A percentile compares a stretch with the other conserved stretches of the same genome.
phyloP scores from a whole-genome alignment of 495 filamentous ascomycete genomes.

The Amniculicola lignicola region DNA sequence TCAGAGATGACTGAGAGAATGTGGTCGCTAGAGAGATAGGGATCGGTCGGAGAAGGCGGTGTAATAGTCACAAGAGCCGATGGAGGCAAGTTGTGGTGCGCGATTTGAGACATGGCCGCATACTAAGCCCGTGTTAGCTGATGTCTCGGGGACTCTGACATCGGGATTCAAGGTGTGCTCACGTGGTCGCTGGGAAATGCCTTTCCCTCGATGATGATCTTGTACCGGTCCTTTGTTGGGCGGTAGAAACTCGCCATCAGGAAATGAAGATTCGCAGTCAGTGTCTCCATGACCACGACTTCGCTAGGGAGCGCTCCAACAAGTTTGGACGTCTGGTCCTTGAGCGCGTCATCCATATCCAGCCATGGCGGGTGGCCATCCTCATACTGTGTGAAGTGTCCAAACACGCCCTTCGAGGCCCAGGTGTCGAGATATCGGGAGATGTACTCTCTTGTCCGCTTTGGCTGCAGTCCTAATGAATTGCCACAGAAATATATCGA shows the following conservation, averaged over 20 bases:
- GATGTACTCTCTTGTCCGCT: slow-evolving; percentile 65
- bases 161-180: background rate
- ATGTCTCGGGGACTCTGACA: no score
- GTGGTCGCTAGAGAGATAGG: slow-evolving; percentile 30
- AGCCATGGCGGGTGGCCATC: slow-evolving; percentile 78
- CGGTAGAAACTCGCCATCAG: slow-evolving; percentile 90
- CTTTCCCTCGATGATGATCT: slow-evolving; percentile 90
- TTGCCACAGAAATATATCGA: slow-evolving; percentile 95
- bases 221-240: slow-evolving; percentile 70
- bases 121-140: slow-evolving; percentile 8
- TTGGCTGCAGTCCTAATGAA: slow-evolving; percentile 88
- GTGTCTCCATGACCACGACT: slow-evolving; percentile 88
- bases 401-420: slow-evolving; percentile 89
- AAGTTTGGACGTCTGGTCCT: slow-evolving; percentile 72
- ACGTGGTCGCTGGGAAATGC: slow-evolving; percentile 81
- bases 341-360: slow-evolving; percentile 68
- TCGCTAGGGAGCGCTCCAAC: slow-evolving; percentile 79
- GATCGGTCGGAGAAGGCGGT: slow-evolving; percentile 9
- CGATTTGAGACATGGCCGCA: slow-evolving; percentile 31
- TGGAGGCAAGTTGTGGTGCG: slow-evolving; percentile 25
- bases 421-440: slow-evolving; percentile 77
- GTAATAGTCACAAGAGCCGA: slow-evolving; percentile 22
- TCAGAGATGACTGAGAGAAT: slow-evolving; percentile 69
- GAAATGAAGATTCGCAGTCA: slow-evolving; percentile 89
- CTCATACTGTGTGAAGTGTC: slow-evolving; percentile 82